These are phyloP conservation scores for Sequoiadendron giganteum DNA, from an alignment of 75 land plant genomes.

Conservation along the genomic window DNA sequence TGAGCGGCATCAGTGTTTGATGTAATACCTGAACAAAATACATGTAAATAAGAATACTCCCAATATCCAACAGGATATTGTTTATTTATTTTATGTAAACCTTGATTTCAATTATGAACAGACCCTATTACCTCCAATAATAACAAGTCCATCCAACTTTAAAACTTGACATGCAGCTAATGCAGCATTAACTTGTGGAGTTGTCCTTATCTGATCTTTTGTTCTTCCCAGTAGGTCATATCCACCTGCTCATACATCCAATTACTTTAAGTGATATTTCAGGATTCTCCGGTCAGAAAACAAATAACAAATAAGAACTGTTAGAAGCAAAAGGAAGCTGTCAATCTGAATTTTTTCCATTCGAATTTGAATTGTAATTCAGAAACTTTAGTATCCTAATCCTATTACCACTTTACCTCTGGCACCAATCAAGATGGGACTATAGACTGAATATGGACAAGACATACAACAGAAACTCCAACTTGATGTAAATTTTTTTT, in stretches of 20 bases:
- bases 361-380: background rate
- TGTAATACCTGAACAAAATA: conserved; percentile 66
- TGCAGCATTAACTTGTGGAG: conserved; percentile 93
- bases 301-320: background rate
- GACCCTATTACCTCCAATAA: conserved; percentile 76
- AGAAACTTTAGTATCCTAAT: background rate
- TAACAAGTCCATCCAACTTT: conserved; percentile 91
- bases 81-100: background rate
- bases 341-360: background rate
- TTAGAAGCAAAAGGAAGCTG: background rate
- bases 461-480: background rate
- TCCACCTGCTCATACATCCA: conserved; percentile 60
- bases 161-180: conserved; percentile 69
- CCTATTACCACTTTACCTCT: background rate
- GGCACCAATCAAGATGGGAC: background rate
- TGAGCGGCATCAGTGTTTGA: conserved; percentile 97
- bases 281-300: conserved; percentile 2
- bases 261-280: conserved; percentile 1
- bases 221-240: conserved; percentile 92
- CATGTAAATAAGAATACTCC: conserved; percentile 2
- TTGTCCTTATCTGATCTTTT: conserved; percentile 87
- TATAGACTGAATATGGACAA: background rate
- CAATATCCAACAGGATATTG: background rate
- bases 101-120: conserved; percentile 5
- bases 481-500: background rate